Base-by-base conservation (phyloP, 306 rosid genomes). In the Astragalus membranaceus region DNA sequence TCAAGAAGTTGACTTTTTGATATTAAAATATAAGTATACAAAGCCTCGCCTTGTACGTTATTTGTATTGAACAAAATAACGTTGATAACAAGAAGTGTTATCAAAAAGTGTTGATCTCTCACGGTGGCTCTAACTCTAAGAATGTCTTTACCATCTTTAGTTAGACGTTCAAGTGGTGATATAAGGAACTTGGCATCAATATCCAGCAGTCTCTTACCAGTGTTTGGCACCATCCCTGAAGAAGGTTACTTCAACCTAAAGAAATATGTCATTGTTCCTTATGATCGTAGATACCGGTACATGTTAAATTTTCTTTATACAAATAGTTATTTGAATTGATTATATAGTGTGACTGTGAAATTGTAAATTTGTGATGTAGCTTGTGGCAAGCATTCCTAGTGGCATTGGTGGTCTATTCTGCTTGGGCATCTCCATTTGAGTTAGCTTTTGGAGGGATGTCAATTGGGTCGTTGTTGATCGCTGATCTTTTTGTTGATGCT, bases 401-500 rank as follows among this genome's bases (percentile, higher is more conserved):
- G 75, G 85, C 80, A 44, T 66, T 93, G 51, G 94, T 93, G 64
- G 80, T 84, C 35, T 90, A 90, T 77, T 86, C 97, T 2, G 96
- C 98, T 46, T 90, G 98, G 97, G 88, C 87, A 17, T 90, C 96
- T 48, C 96, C 94, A 9, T 93, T 93, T 66, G 92, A 90, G 70
- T 56, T 93, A 63, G 98, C 97, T 52, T 93, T 93, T 81, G 74
- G 49, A 74, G 75, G 70, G 74, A 73, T 76, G 55, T 83, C 87
- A 16, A 77, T 49, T 50, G 72, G 85, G 37, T 59, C 85, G 3
- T 69, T 90, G 53, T 36, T 84, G 76, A 75, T 84, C 14, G 70
- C 89, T 46, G 97, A 93, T 76, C 79, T 90, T 53, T 65, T 77
- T 32, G 86, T 90, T 2, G 89, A 93, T 77, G 88, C 82, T 30